Evolutionary conservation across 2,329 filamentous ascomycete species (phyloP), one percentile per base, ranked within the genome.

Genomic region (Neospermospora avenae): DNA sequence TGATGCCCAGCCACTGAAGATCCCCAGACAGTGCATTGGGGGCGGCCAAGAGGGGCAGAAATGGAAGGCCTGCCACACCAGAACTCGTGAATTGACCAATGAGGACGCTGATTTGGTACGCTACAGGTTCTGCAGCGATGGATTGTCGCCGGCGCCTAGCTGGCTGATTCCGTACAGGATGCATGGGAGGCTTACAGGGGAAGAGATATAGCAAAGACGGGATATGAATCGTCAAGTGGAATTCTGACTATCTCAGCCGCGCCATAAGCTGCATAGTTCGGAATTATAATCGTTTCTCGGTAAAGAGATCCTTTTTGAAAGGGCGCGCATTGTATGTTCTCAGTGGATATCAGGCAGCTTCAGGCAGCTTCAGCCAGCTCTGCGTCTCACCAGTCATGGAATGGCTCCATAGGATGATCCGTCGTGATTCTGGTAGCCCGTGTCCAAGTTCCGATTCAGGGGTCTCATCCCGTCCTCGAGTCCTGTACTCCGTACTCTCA

Each of bases 61-160:
- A 51, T 28, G 24, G 11, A 49, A 11, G 34, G 35, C 28, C 25
- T 49, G 45, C 55, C 35, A 49, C 55, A 44, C 35, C n/a, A 22
- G 35, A 44, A 14, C 56, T 60, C 58, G 58, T 57, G 53, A 60
- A 60, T 57, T 60, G 58, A 34, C 58, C 53, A 60, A 60, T 46
- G 20, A 48, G 3, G 18, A 18, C 2, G 18, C 56, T 35, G 22
- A 8, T 31, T 34, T 4, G 20, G 11, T 8, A n/a, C 25, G 24
- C n/a, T 31, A 31, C 28, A 5, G 11, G 11, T 51, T 22, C 48
- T 35, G n/a, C 31, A 51, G n/a, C 48, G n/a, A 46, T 46, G 41
- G 28, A 24, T 4, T 22, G 53, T 44, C 13, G 18, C 37, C 46
- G 55, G 55, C 55, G 55, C 45, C 35, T 44, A 52, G 24, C n/a